phyloP scores from a whole-genome alignment of 2,329 filamentous ascomycete species.

The Aureobasidium sp. region DNA sequence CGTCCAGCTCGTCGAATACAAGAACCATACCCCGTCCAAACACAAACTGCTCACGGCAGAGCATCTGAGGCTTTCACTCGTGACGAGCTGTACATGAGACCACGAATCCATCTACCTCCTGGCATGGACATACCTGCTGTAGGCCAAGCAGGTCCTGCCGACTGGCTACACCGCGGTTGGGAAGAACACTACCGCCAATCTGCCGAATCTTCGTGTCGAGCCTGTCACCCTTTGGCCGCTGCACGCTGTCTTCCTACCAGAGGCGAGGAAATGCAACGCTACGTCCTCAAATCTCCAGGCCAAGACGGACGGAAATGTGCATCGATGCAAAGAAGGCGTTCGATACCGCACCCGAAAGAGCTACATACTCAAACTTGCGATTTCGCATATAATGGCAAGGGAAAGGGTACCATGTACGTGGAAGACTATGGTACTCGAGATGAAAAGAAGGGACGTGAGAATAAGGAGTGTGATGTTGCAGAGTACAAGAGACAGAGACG shows the following conservation, averaged over 20 bases:
- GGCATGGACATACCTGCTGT: neutral
- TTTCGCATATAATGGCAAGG: neutral
- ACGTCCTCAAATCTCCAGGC: neutral
- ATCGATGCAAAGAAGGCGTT: neutral
- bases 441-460: neutral
- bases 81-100: neutral
- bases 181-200: neutral
- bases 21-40: neutral
- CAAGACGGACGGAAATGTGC: neutral
- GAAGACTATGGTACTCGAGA: neutral
- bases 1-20: neutral
- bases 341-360: neutral
- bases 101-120: neutral
- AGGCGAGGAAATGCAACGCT: neutral
- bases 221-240: neutral
- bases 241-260: neutral
- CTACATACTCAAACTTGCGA: neutral
- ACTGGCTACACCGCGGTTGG: neutral
- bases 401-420: neutral
- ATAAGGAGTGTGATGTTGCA: neutral
- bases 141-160: neutral
- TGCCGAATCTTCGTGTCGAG: neutral
- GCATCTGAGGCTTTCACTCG: neutral
- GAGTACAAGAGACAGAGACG: neutral
- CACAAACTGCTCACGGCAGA: neutral